Percentiles rank a stretch among this genome's conserved stretches.
phyloP scores from a whole-genome alignment of 1,139 yeast genomes.

The Yamadazyma siamensis region DNA sequence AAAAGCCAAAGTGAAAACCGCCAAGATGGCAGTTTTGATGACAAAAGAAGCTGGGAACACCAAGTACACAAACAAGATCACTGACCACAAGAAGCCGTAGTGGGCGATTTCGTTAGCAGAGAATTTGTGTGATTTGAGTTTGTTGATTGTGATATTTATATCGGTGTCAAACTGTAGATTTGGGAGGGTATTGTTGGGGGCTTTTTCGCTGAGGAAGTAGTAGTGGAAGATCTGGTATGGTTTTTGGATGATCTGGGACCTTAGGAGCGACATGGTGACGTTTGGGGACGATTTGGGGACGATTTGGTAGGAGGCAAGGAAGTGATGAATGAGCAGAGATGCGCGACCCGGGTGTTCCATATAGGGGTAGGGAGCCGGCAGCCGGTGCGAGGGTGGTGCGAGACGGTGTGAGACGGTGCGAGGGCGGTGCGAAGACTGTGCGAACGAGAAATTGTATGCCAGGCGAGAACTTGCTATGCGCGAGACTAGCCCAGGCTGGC shows the following conservation, averaged over 20 bases:
- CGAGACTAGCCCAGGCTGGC: too few relatives aligned
- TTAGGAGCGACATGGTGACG: slow-evolving; percentile 22
- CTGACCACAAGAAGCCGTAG: slow-evolving; percentile 46
- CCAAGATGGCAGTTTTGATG: slow-evolving; percentile 40
- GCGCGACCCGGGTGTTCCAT: neutral
- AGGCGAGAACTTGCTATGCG: too few relatives aligned
- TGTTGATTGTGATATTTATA: slow-evolving; percentile 45
- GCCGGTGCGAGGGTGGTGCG: neutral
- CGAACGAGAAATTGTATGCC: too few relatives aligned
- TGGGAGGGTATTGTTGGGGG: slow-evolving; percentile 50
- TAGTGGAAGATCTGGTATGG: slow-evolving; percentile 47
- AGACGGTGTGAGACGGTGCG: neutral
- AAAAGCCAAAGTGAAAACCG: slow-evolving; percentile 39
- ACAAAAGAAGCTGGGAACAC: slow-evolving; percentile 52
- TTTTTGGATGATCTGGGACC: slow-evolving; percentile 32
- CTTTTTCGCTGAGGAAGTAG: slow-evolving; percentile 59
- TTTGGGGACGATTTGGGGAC: neutral
- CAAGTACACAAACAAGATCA: slow-evolving; percentile 50
- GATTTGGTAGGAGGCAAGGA: neutral
- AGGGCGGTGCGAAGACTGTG: neutral
- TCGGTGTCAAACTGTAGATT: slow-evolving; percentile 60
- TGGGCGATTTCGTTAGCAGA: slow-evolving; percentile 46
- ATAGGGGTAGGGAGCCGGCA: too few relatives aligned
- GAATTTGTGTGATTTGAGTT: slow-evolving; percentile 50
- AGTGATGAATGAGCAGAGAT: neutral